phyloP scores from a whole-genome alignment of 371 early-diverging fungal genomes.

The Encephalitozoon intestinalis region DNA sequence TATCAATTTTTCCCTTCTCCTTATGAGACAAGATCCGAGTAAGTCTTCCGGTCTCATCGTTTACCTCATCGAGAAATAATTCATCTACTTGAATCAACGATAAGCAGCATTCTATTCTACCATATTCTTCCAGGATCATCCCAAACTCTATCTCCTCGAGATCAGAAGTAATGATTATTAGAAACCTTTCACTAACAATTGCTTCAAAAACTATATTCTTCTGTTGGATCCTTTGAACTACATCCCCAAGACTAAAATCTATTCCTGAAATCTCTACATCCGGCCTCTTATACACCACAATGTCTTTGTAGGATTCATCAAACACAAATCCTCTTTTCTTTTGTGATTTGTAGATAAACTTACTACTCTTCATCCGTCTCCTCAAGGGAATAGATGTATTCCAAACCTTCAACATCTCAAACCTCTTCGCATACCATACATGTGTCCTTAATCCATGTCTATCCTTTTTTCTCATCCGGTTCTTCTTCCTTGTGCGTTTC shows the following conservation, averaged over 20 bases:
- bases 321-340: constrained; percentile 46
- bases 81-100: constrained; percentile 9
- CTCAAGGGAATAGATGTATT: constrained; percentile 23
- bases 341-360: constrained; percentile 52
- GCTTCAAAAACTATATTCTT: constrained; percentile 15
- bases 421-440: constrained; percentile 55
- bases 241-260: neutral
- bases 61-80: neutral
- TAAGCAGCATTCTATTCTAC: constrained; percentile 10
- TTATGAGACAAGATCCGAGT: neutral
- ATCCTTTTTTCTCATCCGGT: constrained; percentile 9
- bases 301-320: constrained; percentile 46
- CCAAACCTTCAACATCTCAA: constrained; percentile 49
- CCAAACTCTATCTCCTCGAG: neutral
- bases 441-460: constrained; percentile 45
- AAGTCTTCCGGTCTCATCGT: neutral
- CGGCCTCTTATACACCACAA: neutral
- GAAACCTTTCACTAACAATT: neutral
- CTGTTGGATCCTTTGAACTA: neutral
- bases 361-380: constrained; percentile 38
- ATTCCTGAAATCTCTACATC: neutral
- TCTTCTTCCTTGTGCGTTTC: neutral
- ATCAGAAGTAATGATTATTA: neutral
- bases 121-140: neutral
- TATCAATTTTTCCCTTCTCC: neutral